phyloP scores from a whole-genome alignment of 371 early-diverging fungal genomes.

The Syncephalastrum contaminatum region DNA sequence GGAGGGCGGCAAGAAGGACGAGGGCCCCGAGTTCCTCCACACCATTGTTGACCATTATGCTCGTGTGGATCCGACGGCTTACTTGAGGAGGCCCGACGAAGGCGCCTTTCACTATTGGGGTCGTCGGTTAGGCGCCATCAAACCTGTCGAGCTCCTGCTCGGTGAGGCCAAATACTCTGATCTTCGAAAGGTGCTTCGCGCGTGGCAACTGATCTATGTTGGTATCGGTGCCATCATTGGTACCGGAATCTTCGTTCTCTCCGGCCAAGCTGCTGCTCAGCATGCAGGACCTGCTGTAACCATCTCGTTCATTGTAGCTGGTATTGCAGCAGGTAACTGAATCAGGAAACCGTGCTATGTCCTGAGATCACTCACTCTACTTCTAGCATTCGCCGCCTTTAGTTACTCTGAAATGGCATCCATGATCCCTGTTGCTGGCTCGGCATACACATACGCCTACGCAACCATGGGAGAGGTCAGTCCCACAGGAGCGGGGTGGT shows the following conservation, averaged over 20 bases:
- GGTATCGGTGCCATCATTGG: conserved; percentile 81
- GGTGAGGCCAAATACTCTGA: conserved; percentile 47
- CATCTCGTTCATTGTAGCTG: conserved; percentile 74
- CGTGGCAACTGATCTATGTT: conserved; percentile 49
- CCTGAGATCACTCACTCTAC: not conserved
- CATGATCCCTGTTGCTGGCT: conserved; percentile 83
- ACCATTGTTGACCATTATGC: conserved; percentile 12
- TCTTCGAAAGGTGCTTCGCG: conserved; percentile 44
- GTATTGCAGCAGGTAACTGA: conserved; percentile 54
- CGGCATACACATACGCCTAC: conserved; percentile 82
- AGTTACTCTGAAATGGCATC: conserved; percentile 84
- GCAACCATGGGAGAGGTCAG: conserved; percentile 78
- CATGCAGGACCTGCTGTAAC: conserved; percentile 83
- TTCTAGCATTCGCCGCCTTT: conserved; percentile 64
- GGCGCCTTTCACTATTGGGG: conserved; percentile 33
- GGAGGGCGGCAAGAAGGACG: too few relatives aligned
- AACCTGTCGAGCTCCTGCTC: conserved; percentile 53
- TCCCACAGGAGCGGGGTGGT: not conserved
- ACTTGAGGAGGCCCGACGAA: conserved; percentile 44
- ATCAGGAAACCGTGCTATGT: too few relatives aligned
- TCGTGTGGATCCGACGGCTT: conserved; percentile 29
- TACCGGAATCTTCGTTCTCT: conserved; percentile 59
- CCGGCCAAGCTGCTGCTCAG: conserved; percentile 72
- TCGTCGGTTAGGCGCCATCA: conserved; percentile 50
- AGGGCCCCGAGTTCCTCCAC: too few relatives aligned